These are phyloP conservation scores for Carex pumila DNA, from an alignment of 176 grass and related monocot species.

Conservation along the genomic window DNA sequence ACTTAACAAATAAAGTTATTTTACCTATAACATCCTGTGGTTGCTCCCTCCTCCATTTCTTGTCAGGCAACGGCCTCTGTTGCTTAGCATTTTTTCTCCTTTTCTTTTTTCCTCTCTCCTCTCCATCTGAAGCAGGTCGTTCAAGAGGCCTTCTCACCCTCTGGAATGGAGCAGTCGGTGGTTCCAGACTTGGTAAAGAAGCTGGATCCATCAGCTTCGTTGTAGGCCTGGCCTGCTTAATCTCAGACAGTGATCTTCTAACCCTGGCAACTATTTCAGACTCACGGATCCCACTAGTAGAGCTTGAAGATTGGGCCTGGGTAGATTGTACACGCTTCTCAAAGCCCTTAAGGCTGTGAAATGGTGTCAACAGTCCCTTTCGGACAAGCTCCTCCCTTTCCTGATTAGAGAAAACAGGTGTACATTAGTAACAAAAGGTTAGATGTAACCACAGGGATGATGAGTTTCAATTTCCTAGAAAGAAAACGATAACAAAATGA, in stretches of 20 bases:
- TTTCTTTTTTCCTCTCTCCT: slow-evolving; percentile 37
- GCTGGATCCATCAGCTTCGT: slow-evolving; percentile 78
- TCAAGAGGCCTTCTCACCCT: slow-evolving; percentile 58
- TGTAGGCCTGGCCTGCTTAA: slow-evolving; percentile 45
- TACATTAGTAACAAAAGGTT: not conserved
- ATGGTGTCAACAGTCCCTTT: slow-evolving; percentile 85
- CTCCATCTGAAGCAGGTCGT: slow-evolving; percentile 29
- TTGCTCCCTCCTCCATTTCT: slow-evolving; percentile 74
- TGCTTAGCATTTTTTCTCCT: slow-evolving; percentile 34
- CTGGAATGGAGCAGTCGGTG: slow-evolving; percentile 75
- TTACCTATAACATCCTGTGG: slow-evolving; percentile 26
- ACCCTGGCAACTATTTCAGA: slow-evolving; percentile 59
- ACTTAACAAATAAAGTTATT: not conserved
- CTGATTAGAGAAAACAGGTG: slow-evolving; percentile 28
- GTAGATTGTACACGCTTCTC: slow-evolving; percentile 56
- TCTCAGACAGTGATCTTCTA: slow-evolving; percentile 49
- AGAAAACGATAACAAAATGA: not conserved
- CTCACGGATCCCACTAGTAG: slow-evolving; percentile 33
- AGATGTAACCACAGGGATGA: not conserved
- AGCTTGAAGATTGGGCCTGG: not conserved
- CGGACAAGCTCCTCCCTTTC: slow-evolving; percentile 80
- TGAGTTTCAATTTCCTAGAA: not conserved
- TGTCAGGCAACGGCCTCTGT: slow-evolving; percentile 69
- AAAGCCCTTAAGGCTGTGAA: slow-evolving; percentile 89
- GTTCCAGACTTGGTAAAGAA: slow-evolving; percentile 61